Evolutionary conservation across 192 early-diverging fungal genomes (phyloP), one percentile per base, ranked within the genome.

Genomic region (Funneliformis mosseae): DNA sequence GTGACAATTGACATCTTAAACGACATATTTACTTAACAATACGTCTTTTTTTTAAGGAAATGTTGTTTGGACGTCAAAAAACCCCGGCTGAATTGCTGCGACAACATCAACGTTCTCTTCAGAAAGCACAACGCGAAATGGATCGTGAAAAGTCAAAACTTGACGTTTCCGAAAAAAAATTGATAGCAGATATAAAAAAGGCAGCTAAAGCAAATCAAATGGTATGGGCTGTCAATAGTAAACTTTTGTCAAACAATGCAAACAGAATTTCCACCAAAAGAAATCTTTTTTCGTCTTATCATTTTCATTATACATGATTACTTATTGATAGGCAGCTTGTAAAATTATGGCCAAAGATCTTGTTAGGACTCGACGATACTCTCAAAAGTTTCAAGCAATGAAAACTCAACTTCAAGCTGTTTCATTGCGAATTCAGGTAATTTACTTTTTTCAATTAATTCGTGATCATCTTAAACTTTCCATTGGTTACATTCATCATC

Each of bases 301-400:
- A 45, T 4, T 28, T 60, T 25, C 21, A 68, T 79, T 63, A 74
- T 21, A 74, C 5, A 28, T 28, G 55, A 21, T 46, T 77, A 75
- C n/a, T 79, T 39, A 27, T 10, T 67, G 33, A 18, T 79, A 95
- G 92, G 87, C 86, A 77, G 93, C 95, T 8, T 95, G 93, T 84
- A 97, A 97, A 80, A 90, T 98, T 64, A 98, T 98, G 97, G 98
- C 98, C 62, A 98, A 96, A 87, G 97, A 99, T 86, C 85, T 99
- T 67, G 98, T 99, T 18, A 89, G 98, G 48, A 99, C 97, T 25
- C 90, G 97, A 59, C 88, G 93, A 28, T 94, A 98, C 76, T 88
- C 97, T 75, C 95, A 97, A 89, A 97, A 98, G 88, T 98, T 98
- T 81, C 95, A 97, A 85, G 91, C 93, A 77, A 99, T 98, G 95